Evolutionary conservation across 78 protist genomes (phyloP).

Genomic region (Polysphondylium violaceum): DNA sequence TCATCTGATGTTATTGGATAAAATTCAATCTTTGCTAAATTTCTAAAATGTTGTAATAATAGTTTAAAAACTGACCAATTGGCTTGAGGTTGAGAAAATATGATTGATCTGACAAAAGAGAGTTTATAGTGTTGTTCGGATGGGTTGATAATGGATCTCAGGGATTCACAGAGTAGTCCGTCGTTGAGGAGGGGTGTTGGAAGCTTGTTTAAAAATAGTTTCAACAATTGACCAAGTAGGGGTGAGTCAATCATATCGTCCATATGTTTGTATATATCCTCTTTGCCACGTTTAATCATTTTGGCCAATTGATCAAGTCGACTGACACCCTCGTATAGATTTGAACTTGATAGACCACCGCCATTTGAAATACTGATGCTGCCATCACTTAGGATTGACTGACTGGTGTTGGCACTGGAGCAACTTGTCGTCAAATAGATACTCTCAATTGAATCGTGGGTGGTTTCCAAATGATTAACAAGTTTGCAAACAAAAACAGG

Average conservation of each 20-base stretch:
- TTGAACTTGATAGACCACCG: neutral
- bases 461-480: slow-evolving; percentile 29
- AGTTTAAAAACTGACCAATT: slow-evolving; percentile 32
- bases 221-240: slow-evolving; percentile 23
- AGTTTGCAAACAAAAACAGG: slow-evolving; percentile 28
- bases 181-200: slow-evolving; percentile 32
- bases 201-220: slow-evolving; percentile 25
- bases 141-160: neutral
- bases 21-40: slow-evolving; percentile 10
- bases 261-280: slow-evolving; percentile 33
- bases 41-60: slow-evolving; percentile 20
- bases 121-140: slow-evolving; percentile 17
- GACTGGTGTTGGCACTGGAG: neutral
- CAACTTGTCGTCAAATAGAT: slow-evolving; percentile 11
- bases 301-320: neutral
- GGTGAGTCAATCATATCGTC: slow-evolving; percentile 9
- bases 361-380: neutral
- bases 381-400: neutral
- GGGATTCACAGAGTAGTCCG: neutral
- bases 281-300: slow-evolving; percentile 46
- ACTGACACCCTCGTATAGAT: neutral
- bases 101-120: slow-evolving; percentile 33
- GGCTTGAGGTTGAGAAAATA: slow-evolving; percentile 35
- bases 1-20: neutral
- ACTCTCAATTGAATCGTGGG: slow-evolving; percentile 13